These are phyloP conservation scores for Stellera chamaejasme DNA, from an alignment of 345 rosid species.

Conservation along the genomic window DNA sequence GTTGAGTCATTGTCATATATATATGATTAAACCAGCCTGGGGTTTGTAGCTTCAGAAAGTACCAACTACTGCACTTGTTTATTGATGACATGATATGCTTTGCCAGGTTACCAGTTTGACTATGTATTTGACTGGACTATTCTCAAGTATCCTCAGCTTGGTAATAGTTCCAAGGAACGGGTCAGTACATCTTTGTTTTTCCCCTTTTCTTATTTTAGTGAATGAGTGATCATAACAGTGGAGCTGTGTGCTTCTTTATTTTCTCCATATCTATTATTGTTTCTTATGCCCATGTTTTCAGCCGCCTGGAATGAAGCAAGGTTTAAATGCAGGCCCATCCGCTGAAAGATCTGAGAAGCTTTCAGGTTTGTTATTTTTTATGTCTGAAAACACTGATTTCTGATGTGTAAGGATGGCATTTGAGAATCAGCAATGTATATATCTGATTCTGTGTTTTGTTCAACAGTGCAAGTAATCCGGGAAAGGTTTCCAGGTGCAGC, in stretches of 20 bases:
- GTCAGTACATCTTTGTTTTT: constrained; percentile 17
- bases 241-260: not conserved
- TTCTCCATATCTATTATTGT: not conserved
- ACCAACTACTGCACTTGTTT: too few species aligned
- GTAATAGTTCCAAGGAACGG: constrained; percentile 31
- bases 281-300: constrained; percentile 7
- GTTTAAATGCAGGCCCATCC: constrained; percentile 25
- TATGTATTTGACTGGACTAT: constrained; percentile 56
- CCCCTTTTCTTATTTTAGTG: too few species aligned
- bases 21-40: too few species aligned
- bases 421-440: not conserved
- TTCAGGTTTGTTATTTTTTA: constrained; percentile 25
- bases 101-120: constrained; percentile 47
- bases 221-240: not conserved
- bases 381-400: constrained; percentile 2
- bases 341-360: constrained; percentile 28
- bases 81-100: constrained; percentile 1
- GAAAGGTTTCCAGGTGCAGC: constrained; percentile 47
- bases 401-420: constrained; percentile 10
- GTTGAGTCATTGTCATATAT: too few species aligned
- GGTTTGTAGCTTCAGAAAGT: too few species aligned
- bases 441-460: not conserved
- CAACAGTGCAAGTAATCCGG: constrained; percentile 41
- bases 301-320: constrained; percentile 20
- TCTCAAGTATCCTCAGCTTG: constrained; percentile 47